phyloP scores from a whole-genome alignment of 2,329 filamentous ascomycete species.

The Fusarium temperatum region DNA sequence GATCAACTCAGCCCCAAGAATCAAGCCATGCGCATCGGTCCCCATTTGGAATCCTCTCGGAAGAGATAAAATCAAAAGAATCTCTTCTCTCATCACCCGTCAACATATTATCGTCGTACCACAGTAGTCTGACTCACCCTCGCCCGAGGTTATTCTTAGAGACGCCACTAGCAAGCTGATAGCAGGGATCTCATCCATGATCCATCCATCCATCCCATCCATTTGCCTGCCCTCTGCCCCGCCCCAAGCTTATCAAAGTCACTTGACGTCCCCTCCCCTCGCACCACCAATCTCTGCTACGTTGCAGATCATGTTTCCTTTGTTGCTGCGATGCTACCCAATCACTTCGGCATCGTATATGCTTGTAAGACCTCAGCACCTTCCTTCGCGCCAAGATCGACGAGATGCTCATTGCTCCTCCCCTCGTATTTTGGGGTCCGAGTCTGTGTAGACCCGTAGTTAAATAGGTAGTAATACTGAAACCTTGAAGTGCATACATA shows the following conservation, averaged over 20 bases:
- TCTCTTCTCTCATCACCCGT: not conserved
- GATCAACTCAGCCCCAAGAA: not conserved
- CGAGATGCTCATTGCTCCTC: not conserved
- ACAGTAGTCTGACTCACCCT: not conserved
- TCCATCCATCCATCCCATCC: not conserved
- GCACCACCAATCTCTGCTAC: conserved; percentile 17
- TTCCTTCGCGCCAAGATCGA: conserved; percentile 1
- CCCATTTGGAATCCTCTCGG: not conserved
- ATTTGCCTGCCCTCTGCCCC: not conserved
- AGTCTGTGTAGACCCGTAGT: conserved; percentile 2
- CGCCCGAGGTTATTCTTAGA: not conserved
- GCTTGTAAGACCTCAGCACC: not conserved
- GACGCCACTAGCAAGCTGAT: not conserved
- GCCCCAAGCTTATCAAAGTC: conserved; percentile 2
- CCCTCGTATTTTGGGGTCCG: not conserved
- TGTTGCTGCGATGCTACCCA: conserved; percentile 20
- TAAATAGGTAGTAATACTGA: not conserved
- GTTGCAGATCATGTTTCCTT: conserved; percentile 26
- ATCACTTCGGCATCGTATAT: not conserved
- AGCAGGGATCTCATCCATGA: not conserved
- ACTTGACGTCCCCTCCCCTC: not conserved
- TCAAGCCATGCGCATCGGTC: too few relatives aligned
- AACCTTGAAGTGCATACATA: not conserved
- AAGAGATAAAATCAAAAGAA: not conserved
- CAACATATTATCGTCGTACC: not conserved